Evolutionary conservation across 306 rosid genomes (phyloP).

Genomic region (Corylus avellana): DNA sequence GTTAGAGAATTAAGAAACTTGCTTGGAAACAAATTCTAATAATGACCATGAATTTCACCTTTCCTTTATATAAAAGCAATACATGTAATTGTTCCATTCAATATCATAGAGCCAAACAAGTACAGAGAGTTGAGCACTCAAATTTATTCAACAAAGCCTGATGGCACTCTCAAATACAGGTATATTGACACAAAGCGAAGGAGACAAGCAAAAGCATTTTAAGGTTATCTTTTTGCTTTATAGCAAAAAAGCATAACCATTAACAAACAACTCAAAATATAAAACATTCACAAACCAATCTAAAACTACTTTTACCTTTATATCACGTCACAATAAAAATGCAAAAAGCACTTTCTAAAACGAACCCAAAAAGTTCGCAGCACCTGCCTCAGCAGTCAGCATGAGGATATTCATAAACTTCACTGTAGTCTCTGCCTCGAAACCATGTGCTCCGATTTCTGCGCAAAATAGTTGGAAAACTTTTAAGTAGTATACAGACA

Average conservation of each 20-base stretch:
- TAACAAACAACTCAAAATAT: too few relatives aligned
- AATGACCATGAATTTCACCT: not conserved
- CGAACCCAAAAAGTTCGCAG: not conserved
- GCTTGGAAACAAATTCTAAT: not conserved
- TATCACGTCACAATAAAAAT: too few relatives aligned
- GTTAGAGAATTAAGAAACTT: not conserved
- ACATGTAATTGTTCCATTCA: not conserved
- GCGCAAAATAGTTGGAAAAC: slow-evolving; percentile 20
- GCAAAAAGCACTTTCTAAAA: too few relatives aligned
- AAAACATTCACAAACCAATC: too few relatives aligned
- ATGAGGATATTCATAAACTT: slow-evolving; percentile 29
- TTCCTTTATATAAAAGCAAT: not conserved
- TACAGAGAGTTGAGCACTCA: not conserved
- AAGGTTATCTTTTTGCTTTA: too few relatives aligned
- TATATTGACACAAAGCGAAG: slow-evolving; percentile 3
- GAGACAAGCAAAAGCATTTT: slow-evolving; percentile 11
- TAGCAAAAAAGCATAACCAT: too few relatives aligned
- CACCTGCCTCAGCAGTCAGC: slow-evolving; percentile 1
- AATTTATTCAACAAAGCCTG: not conserved
- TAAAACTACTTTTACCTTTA: too few relatives aligned
- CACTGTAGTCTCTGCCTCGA: slow-evolving; percentile 46
- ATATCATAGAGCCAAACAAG: not conserved
- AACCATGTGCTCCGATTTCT: slow-evolving; percentile 83
- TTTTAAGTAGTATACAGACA: not conserved
- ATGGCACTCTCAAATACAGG: not conserved